phyloP scores from a whole-genome alignment of 2,329 filamentous ascomycete genomes.

The Talaromyces sp. region DNA sequence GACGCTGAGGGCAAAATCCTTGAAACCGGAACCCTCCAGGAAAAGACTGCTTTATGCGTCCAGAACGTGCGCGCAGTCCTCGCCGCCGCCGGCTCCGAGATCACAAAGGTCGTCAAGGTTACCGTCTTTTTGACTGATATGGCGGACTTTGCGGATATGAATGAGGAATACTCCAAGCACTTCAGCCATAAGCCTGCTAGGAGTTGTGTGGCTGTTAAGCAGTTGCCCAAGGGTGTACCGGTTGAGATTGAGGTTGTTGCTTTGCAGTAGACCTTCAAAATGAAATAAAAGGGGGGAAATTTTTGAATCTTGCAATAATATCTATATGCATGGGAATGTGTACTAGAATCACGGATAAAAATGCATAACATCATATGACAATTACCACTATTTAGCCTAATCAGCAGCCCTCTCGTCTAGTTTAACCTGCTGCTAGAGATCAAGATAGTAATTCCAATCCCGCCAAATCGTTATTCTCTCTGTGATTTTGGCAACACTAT shows the following conservation, averaged over 20 bases:
- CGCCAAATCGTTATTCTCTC: not conserved
- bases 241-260: conserved; percentile 66
- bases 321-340: not conserved
- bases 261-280: conserved; percentile 35
- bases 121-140: conserved; percentile 89
- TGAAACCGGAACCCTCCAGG: conserved; percentile 61
- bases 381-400: not conserved
- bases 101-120: conserved; percentile 83
- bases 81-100: conserved; percentile 71
- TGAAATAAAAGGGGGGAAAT: not conserved
- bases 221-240: conserved; percentile 61
- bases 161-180: conserved; percentile 67
- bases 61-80: conserved; percentile 83
- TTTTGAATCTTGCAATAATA: not conserved
- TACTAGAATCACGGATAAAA: not conserved
- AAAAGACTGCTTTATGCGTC: conserved; percentile 69
- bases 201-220: conserved; percentile 61
- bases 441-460: not conserved
- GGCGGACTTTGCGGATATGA: conserved; percentile 80
- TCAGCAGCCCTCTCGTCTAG: not conserved
- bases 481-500: not conserved
- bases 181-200: conserved; percentile 63
- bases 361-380: not conserved
- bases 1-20: conserved; percentile 56
- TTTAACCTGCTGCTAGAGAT: not conserved